Conservation (phyloP, 495 filamentous ascomycete species). For the Pyrenopolyporus hunteri region DNA sequence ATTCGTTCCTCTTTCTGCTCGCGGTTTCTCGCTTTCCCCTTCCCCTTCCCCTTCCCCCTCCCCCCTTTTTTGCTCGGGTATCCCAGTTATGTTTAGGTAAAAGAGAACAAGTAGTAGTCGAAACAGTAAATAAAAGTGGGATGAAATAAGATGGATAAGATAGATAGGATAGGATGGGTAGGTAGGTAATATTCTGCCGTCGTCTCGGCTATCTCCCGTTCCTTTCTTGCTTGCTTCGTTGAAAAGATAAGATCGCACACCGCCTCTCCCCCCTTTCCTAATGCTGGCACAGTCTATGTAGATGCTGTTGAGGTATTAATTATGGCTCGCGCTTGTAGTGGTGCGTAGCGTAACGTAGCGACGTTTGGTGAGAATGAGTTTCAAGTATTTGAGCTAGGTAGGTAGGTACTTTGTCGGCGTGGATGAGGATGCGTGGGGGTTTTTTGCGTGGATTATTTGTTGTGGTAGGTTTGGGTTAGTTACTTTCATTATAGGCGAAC, state of each 20-base stretch:
- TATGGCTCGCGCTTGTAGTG: not conserved
- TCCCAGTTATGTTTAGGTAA: conserved; percentile 20
- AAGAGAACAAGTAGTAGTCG: too few species aligned
- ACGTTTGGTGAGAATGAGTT: not conserved
- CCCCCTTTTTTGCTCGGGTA: conserved; percentile 26
- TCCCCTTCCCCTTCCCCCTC: not conserved
- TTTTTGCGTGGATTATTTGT: too few species aligned
- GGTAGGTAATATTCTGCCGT: too few species aligned
- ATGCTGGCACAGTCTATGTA: conserved; percentile 21
- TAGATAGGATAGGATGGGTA: too few species aligned
- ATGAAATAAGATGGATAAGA: too few species aligned
- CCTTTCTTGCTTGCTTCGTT: too few species aligned
- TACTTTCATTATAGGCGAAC: not conserved
- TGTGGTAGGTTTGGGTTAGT: not conserved
- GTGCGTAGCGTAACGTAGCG: conserved; percentile 10
- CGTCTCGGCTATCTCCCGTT: conserved; percentile 5
- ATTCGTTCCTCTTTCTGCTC: too few species aligned
- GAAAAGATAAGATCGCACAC: too few species aligned
- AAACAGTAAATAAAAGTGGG: too few species aligned
- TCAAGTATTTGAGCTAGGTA: not conserved
- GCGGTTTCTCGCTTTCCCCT: too few species aligned
- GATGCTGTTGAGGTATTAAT: conserved; percentile 4
- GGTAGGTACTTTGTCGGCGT: not conserved
- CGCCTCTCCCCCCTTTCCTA: not conserved
- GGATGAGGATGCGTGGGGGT: conserved; percentile 1